These are phyloP conservation scores for Colletotrichum sp. DNA, from an alignment of 2,329 filamentous ascomycete genomes.

Conservation along the genomic window DNA sequence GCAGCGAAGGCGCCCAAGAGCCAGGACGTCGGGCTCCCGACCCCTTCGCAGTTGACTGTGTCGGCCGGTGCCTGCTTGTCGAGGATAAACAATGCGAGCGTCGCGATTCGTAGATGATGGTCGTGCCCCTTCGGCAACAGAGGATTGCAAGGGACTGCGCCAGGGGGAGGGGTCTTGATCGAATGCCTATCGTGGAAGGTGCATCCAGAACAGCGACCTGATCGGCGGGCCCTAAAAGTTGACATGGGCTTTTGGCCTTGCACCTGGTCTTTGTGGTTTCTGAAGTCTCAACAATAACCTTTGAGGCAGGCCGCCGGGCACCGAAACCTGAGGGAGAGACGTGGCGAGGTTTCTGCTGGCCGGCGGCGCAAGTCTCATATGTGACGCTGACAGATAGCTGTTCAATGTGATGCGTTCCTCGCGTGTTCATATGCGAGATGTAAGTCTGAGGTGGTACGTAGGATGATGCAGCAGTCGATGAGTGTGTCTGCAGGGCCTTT, in stretches of 20 bases:
- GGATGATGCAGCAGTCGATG: background rate
- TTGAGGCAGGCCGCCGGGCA: background rate
- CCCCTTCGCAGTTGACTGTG: background rate
- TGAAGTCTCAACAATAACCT: background rate
- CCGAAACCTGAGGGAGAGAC: background rate
- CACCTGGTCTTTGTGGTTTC: background rate
- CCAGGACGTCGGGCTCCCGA: slow-evolving; percentile 1
- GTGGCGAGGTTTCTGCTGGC: background rate
- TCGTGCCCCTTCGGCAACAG: background rate
- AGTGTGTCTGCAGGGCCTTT: background rate
- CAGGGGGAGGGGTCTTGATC: background rate
- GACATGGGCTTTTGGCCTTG: background rate
- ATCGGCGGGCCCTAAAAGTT: slow-evolving; percentile 1
- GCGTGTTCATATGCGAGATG: background rate
- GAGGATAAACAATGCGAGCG: background rate
- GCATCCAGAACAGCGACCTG: background rate
- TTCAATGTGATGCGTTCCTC: background rate
- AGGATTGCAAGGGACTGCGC: background rate
- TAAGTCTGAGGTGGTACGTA: background rate
- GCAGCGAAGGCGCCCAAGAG: background rate
- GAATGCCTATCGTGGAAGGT: slow-evolving; percentile 15
- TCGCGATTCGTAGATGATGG: background rate
- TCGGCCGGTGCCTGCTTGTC: background rate
- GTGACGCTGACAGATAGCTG: background rate
- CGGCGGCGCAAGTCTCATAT: background rate